phyloP scores from a whole-genome alignment of 768 basidiomycete genomes.

The Termitomyces eurrhizus region DNA sequence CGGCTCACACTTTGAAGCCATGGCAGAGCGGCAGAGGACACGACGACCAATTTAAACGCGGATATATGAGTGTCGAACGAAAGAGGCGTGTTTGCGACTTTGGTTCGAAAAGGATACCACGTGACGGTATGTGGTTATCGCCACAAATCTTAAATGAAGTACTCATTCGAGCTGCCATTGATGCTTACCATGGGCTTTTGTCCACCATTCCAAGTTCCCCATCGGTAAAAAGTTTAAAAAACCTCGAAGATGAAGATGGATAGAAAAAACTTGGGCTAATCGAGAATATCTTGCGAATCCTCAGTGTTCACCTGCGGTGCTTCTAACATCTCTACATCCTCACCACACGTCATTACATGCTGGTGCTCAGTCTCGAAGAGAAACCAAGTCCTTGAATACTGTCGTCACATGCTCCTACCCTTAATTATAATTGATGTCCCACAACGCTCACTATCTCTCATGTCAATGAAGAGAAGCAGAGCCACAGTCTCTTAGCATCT shows the following conservation, averaged over 20 bases:
- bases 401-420: background rate
- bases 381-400: background rate
- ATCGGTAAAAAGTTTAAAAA: background rate
- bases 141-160: too few relatives aligned
- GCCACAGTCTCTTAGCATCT: background rate
- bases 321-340: background rate
- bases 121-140: conserved; percentile 17
- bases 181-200: background rate
- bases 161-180: background rate
- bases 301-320: too few relatives aligned
- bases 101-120: conserved; percentile 19
- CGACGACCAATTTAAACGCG: conserved; percentile 14
- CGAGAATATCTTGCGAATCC: background rate
- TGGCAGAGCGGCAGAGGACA: conserved; percentile 21
- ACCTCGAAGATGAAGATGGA: background rate
- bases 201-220: background rate
- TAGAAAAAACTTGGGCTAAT: background rate
- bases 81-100: conserved; percentile 20
- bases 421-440: background rate
- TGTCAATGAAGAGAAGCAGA: background rate
- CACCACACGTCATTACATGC: background rate
- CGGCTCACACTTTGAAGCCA: conserved; percentile 65
- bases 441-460: background rate
- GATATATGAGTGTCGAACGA: conserved; percentile 18
- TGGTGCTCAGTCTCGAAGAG: background rate